Percentiles rank a stretch among this genome's conserved stretches.
These are phyloP conservation scores for Theobroma cacao DNA, from an alignment of 345 rosid species.

Conservation along the genomic window DNA sequence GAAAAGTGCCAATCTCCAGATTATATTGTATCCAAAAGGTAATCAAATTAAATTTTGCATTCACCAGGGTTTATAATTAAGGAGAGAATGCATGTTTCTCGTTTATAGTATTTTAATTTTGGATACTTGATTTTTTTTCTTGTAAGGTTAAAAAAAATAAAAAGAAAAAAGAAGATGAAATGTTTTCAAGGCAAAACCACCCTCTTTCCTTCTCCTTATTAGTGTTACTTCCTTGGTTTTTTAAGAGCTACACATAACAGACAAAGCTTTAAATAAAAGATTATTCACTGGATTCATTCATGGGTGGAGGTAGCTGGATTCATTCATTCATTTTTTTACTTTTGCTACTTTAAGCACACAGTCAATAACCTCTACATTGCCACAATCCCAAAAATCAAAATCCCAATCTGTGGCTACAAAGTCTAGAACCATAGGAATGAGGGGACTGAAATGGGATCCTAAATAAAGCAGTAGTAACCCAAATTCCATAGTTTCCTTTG, in stretches of 20 bases:
- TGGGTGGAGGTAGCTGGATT: neutral
- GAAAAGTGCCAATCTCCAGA: too few species aligned
- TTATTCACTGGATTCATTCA: neutral
- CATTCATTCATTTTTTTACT: neutral
- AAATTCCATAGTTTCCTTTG: neutral
- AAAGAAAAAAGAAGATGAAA: too few species aligned
- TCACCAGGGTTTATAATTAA: too few species aligned
- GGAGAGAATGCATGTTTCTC: too few species aligned
- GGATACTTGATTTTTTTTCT: too few species aligned
- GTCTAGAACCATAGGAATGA: neutral
- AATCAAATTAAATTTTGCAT: too few species aligned
- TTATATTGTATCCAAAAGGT: too few species aligned
- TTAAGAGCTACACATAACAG: neutral
- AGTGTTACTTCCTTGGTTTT: neutral
- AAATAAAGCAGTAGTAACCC: neutral
- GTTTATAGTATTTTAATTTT: too few species aligned
- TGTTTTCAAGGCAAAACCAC: too few species aligned
- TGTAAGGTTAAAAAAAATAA: too few species aligned
- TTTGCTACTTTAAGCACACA: neutral
- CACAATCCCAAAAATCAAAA: neutral
- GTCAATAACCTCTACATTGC: neutral
- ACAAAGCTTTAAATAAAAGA: neutral
- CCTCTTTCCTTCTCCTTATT: neutral
- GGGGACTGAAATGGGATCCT: neutral
- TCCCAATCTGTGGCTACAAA: neutral